phyloP scores from a whole-genome alignment of 345 rosid species.

The Salix udensis region DNA sequence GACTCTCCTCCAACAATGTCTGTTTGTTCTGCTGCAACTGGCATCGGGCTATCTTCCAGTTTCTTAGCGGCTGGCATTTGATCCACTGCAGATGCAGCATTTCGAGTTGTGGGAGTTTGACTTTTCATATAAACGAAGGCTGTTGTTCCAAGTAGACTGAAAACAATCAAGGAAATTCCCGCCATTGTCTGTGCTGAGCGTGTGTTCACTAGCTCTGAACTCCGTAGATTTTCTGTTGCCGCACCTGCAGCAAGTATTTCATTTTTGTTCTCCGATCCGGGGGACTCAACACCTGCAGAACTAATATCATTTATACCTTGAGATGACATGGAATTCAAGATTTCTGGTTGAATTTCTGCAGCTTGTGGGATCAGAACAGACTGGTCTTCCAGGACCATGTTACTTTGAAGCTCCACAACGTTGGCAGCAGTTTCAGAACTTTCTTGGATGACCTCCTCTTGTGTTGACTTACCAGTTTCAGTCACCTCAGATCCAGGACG shows the following conservation, averaged over 20 bases:
- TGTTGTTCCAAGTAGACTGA: constrained; percentile 36
- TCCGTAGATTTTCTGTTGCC: constrained; percentile 8
- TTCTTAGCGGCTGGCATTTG: constrained; percentile 24
- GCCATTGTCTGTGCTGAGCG: background rate
- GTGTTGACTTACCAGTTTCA: background rate
- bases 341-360: constrained; percentile 16
- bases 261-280: background rate
- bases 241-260: background rate
- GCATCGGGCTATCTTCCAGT: constrained; percentile 23
- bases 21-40: constrained; percentile 15
- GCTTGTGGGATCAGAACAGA: background rate
- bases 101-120: constrained; percentile 10
- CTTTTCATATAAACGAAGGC: constrained; percentile 32
- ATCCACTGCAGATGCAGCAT: constrained; percentile 12
- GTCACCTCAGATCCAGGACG: constrained; percentile 2
- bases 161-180: constrained; percentile 28
- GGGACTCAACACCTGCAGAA: constrained; percentile 2
- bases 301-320: constrained; percentile 2
- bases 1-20: constrained; percentile 38
- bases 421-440: background rate
- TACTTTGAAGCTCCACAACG: background rate
- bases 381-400: background rate
- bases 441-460: background rate
- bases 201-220: constrained; percentile 9
- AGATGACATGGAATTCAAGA: constrained; percentile 1